Percentiles rank a stretch among this genome's conserved stretches.
These are phyloP conservation scores for Spergularia bocconei DNA, from an alignment of 148 eudicot genomes.

Conservation along the genomic window DNA sequence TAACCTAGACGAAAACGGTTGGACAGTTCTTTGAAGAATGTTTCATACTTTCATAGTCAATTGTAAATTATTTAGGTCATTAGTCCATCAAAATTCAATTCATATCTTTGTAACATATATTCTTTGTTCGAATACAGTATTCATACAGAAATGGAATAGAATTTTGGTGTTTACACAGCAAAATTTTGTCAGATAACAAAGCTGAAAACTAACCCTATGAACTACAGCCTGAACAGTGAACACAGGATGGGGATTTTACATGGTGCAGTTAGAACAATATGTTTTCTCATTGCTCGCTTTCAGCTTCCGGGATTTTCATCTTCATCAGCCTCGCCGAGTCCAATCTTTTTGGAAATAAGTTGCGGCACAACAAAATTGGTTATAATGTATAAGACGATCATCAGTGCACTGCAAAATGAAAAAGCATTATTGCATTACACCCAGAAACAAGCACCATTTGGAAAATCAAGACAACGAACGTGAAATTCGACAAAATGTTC, in stretches of 20 bases:
- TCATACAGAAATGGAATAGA: slow-evolving; percentile 22
- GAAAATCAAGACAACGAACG: neutral
- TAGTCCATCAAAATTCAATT: slow-evolving; percentile 16
- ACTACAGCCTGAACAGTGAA: neutral
- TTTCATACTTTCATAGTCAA: slow-evolving; percentile 2
- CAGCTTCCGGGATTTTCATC: slow-evolving; percentile 4
- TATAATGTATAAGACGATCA: slow-evolving; percentile 20
- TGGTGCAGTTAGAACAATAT: slow-evolving; percentile 12
- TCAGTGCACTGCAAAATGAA: slow-evolving; percentile 22
- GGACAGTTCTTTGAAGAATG: slow-evolving; percentile 41
- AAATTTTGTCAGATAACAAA: neutral
- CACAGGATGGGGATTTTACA: neutral
- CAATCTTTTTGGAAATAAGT: slow-evolving; percentile 13
- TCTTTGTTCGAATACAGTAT: slow-evolving; percentile 18
- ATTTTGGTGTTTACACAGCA: slow-evolving; percentile 19
- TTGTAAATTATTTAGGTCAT: slow-evolving; percentile 25
- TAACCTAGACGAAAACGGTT: slow-evolving; percentile 43
- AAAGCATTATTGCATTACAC: neutral
- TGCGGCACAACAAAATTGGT: slow-evolving; percentile 29
- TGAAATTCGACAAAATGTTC: neutral
- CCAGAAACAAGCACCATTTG: neutral
- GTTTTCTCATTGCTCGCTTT: neutral
- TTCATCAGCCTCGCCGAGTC: slow-evolving; percentile 11
- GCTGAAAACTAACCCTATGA: too few relatives aligned
- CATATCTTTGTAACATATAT: slow-evolving; percentile 14